Base-by-base conservation (phyloP, 805 yeast genomes). In the Teunomyces lycoperdinae region DNA sequence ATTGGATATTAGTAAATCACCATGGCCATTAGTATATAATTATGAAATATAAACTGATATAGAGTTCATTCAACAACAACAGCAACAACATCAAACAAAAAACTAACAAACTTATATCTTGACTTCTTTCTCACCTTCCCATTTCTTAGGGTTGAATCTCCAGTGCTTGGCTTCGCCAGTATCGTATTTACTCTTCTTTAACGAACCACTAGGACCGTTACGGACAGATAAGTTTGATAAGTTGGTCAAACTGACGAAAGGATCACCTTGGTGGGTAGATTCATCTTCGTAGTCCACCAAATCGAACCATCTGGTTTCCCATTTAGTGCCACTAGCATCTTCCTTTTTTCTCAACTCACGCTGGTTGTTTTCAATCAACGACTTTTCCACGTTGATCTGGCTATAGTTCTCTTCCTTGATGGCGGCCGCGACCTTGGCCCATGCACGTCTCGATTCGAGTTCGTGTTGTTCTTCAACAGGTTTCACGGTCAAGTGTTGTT, bases 341-440 rank as follows among this genome's bases (percentile, higher is more conserved):
- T 94, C 99, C 49, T 74, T 64, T 67, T 80, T 83, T 63, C 98
- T 81, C 67, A 85, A 62, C 41, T 81, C 90, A 63, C 99, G 84
- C 73, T 92, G 97, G 20, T 74, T 79, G 60, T 87, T 85, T 72
- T 92, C 99, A 55, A 94, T 78, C 61, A 73, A 70, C 11, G 90
- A 73, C 73, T 92, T 92, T 60, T 86, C 87, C 53, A 74, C 71
- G 61, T 84, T 84, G 56, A 92, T 90, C 53, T 77, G 67, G 57
- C 87, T 88, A 68, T 79, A 89, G 64, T 90, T 85, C 40, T 92
- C 87, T 17, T 70, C 67, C 49, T 77, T 80, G 58, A 90, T 86
- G 11, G 98, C 98, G 8, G 77, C 88, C 0, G 97, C 96, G 24
- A 94, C 98, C 54, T 83, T 79, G 44, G 64, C 58, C 99, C 99